Base-by-base conservation (phyloP, 2,329 filamentous ascomycete genomes). In the Paracamarosporium sp. region DNA sequence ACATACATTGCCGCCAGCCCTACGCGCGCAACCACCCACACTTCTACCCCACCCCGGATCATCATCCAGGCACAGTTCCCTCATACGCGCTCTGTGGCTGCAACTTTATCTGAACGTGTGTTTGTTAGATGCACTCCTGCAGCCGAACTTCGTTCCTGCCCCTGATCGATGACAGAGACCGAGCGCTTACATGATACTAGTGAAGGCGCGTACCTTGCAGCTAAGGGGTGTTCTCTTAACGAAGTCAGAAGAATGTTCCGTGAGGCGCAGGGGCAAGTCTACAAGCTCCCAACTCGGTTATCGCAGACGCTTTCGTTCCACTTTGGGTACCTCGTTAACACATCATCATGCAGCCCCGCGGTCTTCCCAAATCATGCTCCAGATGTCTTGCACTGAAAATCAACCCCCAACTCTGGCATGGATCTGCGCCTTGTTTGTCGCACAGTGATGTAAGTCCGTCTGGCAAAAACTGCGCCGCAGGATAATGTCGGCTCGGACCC, bases 91-190 rank as follows among this genome's bases (percentile, higher is more conserved):
- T 56, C 28, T 25, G 65, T 68, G 64, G 63, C 66, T 67, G 68
- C 66, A 68, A 68, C 64, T 65, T 52, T 67, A 67, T 64, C 58
- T 60, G 60, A 63, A 69, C 60, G 20, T 66, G 56, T 38, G 30
- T 15, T 11, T 47, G 41, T n/a, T 43, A 43, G 22, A 47, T 31
- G 52, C 60, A 63, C 57, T 51, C 53, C 45, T 60, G 54, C 57
- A 60, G 54, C 38, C 13, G n/a, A n/a, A 38, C 45, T 52, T 41
- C 48, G 50, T 53, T 53, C 55, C 45, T 36, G 45, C n/a, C 40
- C 51, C 20, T 35, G 22, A 12, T 22, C 27, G 27, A 35, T 30
- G 36, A 50, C 43, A 41, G 27, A 59, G 62, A 38, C 56, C 53
- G 57, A 56, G 57, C 53, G 57, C 57, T 60, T 51, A 54, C 24